These are phyloP conservation scores for Acanthamoeba royreba DNA, from an alignment of 208 protist species.

Conservation along the genomic window DNA sequence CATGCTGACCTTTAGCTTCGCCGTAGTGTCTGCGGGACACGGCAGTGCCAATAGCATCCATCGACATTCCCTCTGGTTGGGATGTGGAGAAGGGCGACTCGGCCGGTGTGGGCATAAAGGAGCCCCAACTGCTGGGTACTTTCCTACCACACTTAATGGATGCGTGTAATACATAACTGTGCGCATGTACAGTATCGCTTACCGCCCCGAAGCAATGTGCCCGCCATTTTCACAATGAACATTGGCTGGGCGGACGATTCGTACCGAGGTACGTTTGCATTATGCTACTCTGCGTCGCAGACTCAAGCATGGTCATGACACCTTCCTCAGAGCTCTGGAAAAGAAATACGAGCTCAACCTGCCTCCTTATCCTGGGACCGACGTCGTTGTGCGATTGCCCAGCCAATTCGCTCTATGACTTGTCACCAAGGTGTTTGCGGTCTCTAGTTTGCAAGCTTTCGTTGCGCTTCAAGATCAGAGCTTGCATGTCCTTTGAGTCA, in stretches of 20 bases:
- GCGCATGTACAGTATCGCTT: background rate
- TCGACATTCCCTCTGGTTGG: constrained; percentile 37
- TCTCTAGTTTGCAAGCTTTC: too few relatives aligned
- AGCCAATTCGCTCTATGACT: too few relatives aligned
- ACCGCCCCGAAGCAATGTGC: background rate
- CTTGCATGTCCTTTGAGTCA: too few relatives aligned
- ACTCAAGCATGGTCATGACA: background rate
- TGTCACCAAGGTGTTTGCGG: too few relatives aligned
- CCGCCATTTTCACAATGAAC: background rate
- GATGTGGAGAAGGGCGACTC: constrained; percentile 17
- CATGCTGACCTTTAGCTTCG: background rate
- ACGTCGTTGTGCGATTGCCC: background rate
- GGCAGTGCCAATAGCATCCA: background rate
- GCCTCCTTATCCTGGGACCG: background rate
- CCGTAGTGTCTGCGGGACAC: background rate
- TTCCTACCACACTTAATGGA: too few relatives aligned
- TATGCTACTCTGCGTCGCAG: too few relatives aligned
- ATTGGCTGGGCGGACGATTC: constrained; percentile 41
- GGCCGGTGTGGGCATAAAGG: background rate
- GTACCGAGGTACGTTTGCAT: background rate
- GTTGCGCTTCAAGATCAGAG: too few relatives aligned
- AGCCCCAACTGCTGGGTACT: background rate
- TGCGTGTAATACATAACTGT: background rate
- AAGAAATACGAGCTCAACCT: constrained; percentile 23
- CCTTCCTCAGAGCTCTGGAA: background rate